Evolutionary conservation across 202 grass and related monocot species (phyloP).

Genomic region (Dendrocalamus latiflorus): DNA sequence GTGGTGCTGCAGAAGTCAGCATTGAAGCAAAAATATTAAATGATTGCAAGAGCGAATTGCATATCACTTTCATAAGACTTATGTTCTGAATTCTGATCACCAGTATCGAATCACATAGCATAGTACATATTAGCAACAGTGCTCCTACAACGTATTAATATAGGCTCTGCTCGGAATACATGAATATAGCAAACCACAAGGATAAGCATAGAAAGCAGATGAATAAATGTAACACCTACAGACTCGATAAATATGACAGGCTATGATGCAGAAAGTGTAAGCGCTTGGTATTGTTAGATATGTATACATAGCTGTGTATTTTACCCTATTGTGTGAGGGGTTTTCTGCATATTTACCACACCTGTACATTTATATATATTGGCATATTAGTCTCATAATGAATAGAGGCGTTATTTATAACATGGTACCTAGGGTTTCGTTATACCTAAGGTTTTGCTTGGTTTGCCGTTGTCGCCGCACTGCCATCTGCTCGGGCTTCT

Average conservation of each 20-base stretch:
- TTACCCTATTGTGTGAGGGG: too few relatives aligned
- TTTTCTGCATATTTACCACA: too few relatives aligned
- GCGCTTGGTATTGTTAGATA: not conserved
- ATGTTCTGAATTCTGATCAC: not conserved
- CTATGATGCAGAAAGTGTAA: not conserved
- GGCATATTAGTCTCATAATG: too few relatives aligned
- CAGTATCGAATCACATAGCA: not conserved
- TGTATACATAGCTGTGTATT: too few relatives aligned
- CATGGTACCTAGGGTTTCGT: too few relatives aligned
- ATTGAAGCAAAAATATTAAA: conserved; percentile 2
- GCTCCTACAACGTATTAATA: not conserved
- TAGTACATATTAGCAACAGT: not conserved
- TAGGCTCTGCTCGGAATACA: not conserved
- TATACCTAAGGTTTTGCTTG: too few relatives aligned
- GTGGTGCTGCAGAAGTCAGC: conserved; percentile 1
- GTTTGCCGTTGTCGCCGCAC: too few relatives aligned
- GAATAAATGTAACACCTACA: conserved; percentile 17
- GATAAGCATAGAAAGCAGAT: not conserved
- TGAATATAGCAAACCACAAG: not conserved
- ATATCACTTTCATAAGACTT: not conserved
- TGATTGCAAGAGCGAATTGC: not conserved
- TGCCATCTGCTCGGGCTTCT: too few relatives aligned
- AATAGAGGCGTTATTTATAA: too few relatives aligned
- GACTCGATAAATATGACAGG: too few relatives aligned
- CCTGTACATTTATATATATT: too few relatives aligned